These are phyloP conservation scores for Colletotrichum nymphaeae DNA, from an alignment of 2,329 filamentous ascomycete species.

Conservation along the genomic window DNA sequence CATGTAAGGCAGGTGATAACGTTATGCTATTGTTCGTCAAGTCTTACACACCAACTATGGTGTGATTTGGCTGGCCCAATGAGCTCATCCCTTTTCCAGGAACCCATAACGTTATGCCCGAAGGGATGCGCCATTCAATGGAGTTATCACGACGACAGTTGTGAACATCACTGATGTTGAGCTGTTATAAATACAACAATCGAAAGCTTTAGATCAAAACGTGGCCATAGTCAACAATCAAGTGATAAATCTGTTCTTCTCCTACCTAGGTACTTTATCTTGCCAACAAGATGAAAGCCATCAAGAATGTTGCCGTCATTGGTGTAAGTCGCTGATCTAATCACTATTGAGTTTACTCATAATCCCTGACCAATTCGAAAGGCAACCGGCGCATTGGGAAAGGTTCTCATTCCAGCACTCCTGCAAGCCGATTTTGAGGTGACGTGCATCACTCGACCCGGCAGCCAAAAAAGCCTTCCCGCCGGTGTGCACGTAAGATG, in stretches of 20 bases:
- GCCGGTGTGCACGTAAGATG: conserved; percentile 48
- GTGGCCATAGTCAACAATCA: too few species aligned
- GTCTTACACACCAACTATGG: background rate
- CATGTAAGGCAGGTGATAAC: background rate
- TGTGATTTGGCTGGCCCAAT: background rate
- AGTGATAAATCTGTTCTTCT: too few species aligned
- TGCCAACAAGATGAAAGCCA: background rate
- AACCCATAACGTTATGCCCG: background rate
- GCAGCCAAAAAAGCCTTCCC: conserved; percentile 36
- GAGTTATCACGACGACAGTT: background rate
- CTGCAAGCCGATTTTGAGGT: background rate
- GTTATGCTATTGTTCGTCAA: background rate
- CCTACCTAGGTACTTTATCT: too few species aligned
- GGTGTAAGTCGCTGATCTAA: background rate
- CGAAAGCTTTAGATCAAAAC: too few species aligned
- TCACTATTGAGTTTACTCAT: rapidly evolving
- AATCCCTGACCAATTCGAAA: background rate
- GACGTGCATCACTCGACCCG: background rate
- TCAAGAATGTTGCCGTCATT: conserved; percentile 8
- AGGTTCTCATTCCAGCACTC: conserved; percentile 10
- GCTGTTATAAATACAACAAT: background rate
- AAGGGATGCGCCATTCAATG: background rate
- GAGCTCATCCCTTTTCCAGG: background rate
- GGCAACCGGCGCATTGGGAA: conserved; percentile 8
- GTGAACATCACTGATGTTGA: too few species aligned